A percentile compares a stretch with the other conserved stretches of the same genome.
Evolutionary conservation across 2,329 filamentous ascomycete species (phyloP).

Genomic region (Neonectria faginata): DNA sequence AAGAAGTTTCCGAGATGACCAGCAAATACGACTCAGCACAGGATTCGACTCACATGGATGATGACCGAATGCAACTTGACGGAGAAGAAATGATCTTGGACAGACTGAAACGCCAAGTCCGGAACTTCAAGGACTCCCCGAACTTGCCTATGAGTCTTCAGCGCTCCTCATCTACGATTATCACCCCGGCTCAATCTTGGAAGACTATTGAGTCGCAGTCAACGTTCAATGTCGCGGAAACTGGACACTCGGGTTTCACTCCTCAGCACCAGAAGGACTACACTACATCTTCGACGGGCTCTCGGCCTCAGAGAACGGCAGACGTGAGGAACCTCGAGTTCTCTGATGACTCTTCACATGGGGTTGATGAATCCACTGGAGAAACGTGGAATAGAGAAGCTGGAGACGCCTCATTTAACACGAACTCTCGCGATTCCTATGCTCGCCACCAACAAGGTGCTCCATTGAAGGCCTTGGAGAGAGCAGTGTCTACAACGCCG

Average conservation of each 20-base stretch:
- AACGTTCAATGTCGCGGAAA: slow-evolving; percentile 32
- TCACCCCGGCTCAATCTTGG: slow-evolving; percentile 39
- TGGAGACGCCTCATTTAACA: slow-evolving; percentile 14
- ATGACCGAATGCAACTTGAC: background rate
- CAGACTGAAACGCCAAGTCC: slow-evolving; percentile 16
- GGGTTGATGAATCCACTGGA: background rate
- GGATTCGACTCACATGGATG: background rate
- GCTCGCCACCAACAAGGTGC: slow-evolving; percentile 18
- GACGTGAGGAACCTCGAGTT: slow-evolving; percentile 18
- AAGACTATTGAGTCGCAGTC: slow-evolving; percentile 21
- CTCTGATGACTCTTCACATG: background rate
- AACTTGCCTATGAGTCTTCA: slow-evolving; percentile 26
- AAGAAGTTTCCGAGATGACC: slow-evolving; percentile 19
- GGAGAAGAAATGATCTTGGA: slow-evolving; percentile 19
- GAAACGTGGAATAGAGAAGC: slow-evolving; percentile 13
- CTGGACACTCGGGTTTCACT: slow-evolving; percentile 39
- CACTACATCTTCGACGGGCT: slow-evolving; percentile 1
- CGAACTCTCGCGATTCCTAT: slow-evolving; percentile 13
- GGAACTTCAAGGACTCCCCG: slow-evolving; percentile 4
- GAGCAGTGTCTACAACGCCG: slow-evolving; percentile 25
- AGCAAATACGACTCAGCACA: background rate
- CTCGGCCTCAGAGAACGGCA: slow-evolving; percentile 32
- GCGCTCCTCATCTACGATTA: slow-evolving; percentile 29
- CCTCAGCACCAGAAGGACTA: slow-evolving; percentile 29
- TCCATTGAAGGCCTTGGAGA: slow-evolving; percentile 27